phyloP scores from a whole-genome alignment of 1,284 basidiomycete genomes.

The Schizophyllum commune region DNA sequence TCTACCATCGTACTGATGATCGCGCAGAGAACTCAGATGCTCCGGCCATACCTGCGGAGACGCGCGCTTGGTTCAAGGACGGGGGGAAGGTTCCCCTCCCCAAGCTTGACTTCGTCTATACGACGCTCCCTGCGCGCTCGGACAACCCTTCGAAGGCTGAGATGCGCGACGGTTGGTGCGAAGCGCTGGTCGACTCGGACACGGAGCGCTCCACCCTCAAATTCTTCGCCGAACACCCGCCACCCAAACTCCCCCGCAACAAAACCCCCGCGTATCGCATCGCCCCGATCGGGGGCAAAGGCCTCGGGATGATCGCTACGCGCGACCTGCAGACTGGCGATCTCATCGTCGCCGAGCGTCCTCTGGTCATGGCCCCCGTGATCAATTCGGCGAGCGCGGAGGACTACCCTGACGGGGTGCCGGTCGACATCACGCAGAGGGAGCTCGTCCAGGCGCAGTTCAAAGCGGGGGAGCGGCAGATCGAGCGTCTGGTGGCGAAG shows the following conservation, averaged over 20 bases:
- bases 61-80: neutral
- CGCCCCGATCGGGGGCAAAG: slow-evolving; percentile 7
- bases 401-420: neutral
- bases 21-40: neutral
- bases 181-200: neutral
- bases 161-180: neutral
- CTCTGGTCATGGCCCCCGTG: slow-evolving; percentile 2
- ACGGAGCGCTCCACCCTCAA: slow-evolving; percentile 1
- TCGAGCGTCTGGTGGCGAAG: neutral
- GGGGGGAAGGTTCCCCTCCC: neutral
- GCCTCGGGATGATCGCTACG: slow-evolving; percentile 15
- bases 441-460: neutral
- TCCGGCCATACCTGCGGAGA: neutral
- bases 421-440: neutral
- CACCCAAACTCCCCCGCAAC: slow-evolving; percentile 7
- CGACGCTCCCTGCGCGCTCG: neutral
- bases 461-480: neutral
- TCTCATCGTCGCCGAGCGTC: slow-evolving; percentile 13
- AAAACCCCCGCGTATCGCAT: slow-evolving; percentile 3
- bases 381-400: neutral
- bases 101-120: neutral
- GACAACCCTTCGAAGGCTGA: neutral
- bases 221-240: slow-evolving; percentile 2
- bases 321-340: slow-evolving; percentile 15
- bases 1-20: neutral